These are phyloP conservation scores for Candida ovalis DNA, from an alignment of 805 yeast species.

Conservation along the genomic window DNA sequence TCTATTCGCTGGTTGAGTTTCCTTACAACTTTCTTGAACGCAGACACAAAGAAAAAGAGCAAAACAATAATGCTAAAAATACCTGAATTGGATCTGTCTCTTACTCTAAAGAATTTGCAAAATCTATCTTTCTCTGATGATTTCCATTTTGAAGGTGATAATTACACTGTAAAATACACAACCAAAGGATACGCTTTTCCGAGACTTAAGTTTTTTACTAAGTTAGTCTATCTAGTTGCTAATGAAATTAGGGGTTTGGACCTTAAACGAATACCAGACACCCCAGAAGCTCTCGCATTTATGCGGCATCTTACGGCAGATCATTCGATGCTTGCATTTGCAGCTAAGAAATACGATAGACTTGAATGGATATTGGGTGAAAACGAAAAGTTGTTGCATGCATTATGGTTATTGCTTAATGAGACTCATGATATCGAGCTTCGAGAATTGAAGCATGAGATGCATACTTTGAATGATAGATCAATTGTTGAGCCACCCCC, in stretches of 20 bases:
- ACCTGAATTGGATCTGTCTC: conserved; percentile 41
- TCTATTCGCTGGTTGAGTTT: conserved; percentile 65
- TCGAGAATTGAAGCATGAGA: conserved; percentile 42
- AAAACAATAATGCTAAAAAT: conserved; percentile 33
- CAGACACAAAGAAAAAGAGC: conserved; percentile 4
- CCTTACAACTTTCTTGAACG: conserved; percentile 44
- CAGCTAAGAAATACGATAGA: conserved; percentile 68
- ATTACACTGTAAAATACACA: conserved; percentile 2
- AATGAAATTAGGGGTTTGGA: conserved; percentile 18
- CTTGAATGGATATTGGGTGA: conserved; percentile 63
- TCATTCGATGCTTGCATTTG: conserved; percentile 33
- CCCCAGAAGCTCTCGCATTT: conserved; percentile 11
- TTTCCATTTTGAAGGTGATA: not conserved
- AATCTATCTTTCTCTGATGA: conserved; percentile 7
- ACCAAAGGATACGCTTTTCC: conserved; percentile 24
- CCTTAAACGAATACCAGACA: conserved; percentile 2
- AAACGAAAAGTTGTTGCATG: conserved; percentile 38
- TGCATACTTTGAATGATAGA: conserved; percentile 28
- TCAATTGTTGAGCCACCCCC: conserved; percentile 58
- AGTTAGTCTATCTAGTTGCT: conserved; percentile 36
- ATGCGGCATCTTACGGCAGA: conserved; percentile 21
- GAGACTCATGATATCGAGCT: conserved; percentile 57
- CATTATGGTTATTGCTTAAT: conserved; percentile 40
- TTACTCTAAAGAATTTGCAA: conserved; percentile 35
- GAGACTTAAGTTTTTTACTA: conserved; percentile 32